A percentile compares a stretch with the other conserved stretches of the same genome.
Conservation (phyloP, 106 monocot species). For the Platanthera zijinensis region DNA sequence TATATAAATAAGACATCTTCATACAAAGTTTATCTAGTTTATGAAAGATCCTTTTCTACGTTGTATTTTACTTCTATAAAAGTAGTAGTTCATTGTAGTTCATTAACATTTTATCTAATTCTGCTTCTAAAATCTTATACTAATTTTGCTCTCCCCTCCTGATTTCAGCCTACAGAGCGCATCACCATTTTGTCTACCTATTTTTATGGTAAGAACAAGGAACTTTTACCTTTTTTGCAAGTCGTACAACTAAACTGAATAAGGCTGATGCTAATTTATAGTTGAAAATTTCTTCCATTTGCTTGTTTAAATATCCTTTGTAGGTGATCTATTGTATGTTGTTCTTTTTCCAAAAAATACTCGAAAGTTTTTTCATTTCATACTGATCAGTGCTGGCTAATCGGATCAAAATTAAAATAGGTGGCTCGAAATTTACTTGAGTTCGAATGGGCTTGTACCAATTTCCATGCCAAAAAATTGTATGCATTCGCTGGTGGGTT, state of each 20-base stretch:
- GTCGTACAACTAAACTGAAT: neutral
- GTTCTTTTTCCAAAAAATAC: neutral
- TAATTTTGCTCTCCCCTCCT: slow-evolving; percentile 9
- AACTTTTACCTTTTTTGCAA: neutral
- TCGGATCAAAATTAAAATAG: no score
- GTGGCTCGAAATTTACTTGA: no score
- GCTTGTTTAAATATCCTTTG: neutral
- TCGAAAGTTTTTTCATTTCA: neutral
- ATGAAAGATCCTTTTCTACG: no score
- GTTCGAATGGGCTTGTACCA: no score
- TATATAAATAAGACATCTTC: no score
- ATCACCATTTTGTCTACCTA: slow-evolving; percentile 80
- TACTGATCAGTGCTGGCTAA: neutral
- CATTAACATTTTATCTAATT: neutral
- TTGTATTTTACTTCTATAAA: neutral
- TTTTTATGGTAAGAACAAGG: slow-evolving; percentile 68
- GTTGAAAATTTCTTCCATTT: neutral
- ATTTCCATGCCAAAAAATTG: no score
- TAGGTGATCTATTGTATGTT: no score
- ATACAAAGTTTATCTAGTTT: no score
- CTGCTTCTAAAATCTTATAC: neutral
- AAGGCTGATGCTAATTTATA: neutral
- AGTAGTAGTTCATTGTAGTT: slow-evolving; percentile 3
- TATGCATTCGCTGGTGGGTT: no score
- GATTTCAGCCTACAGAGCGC: slow-evolving; percentile 78